Percentiles rank a stretch among this genome's conserved stretches.
phyloP scores from a whole-genome alignment of 2,329 filamentous ascomycete species.

The Pyricularia sp. region DNA sequence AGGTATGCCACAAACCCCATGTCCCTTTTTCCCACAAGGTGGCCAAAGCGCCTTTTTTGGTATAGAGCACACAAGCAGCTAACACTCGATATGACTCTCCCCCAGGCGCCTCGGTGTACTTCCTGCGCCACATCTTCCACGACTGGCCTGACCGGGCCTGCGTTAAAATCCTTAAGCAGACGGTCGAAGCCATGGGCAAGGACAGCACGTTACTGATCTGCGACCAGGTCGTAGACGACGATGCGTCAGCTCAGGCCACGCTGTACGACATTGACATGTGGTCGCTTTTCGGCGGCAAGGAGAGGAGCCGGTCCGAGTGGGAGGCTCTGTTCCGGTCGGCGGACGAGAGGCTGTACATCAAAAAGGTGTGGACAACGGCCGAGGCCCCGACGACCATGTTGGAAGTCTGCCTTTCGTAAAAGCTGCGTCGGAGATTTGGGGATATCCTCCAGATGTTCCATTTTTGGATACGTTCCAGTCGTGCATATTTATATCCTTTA shows the following conservation, averaged over 20 bases:
- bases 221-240: not conserved
- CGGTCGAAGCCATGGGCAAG: slow-evolving; percentile 10
- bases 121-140: slow-evolving; percentile 13
- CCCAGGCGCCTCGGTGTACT: slow-evolving; percentile 8
- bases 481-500: not conserved
- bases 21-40: not conserved
- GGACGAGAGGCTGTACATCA: not conserved
- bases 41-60: not conserved
- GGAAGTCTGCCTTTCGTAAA: not conserved
- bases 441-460: not conserved
- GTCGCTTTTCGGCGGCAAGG: not conserved
- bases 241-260: not conserved
- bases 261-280: not conserved
- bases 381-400: not conserved
- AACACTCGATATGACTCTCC: not conserved
- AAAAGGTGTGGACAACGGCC: not conserved
- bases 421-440: not conserved
- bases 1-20: not conserved
- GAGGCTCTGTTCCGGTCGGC: not conserved
- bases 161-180: slow-evolving; percentile 9
- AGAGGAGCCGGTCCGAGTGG: not conserved
- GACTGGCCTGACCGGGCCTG: slow-evolving; percentile 14
- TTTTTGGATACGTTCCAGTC: not conserved
- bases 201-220: not conserved
- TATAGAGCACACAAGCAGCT: not conserved